phyloP scores from a whole-genome alignment of 2,329 filamentous ascomycete species.

The Epichloe coenophiala region DNA sequence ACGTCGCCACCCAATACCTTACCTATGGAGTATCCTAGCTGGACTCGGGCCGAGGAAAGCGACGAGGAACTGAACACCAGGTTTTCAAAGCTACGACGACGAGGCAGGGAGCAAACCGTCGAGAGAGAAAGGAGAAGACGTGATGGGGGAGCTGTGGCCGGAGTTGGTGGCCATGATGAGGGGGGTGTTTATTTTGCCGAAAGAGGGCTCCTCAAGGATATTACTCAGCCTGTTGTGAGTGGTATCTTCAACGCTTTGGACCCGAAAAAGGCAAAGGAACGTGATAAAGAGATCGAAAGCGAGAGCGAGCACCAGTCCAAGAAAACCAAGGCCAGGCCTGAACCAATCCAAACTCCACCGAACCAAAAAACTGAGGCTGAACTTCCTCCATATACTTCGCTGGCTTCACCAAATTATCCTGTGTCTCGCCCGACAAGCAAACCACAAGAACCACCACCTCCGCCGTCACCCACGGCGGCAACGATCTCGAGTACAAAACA shows the following conservation, averaged over 20 bases:
- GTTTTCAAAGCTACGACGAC: background rate
- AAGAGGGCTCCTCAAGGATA: background rate
- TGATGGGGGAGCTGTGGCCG: background rate
- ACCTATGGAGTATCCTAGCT: constrained; percentile 1
- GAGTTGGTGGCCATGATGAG: background rate
- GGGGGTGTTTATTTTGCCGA: background rate
- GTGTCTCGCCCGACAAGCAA: background rate
- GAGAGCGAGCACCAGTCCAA: background rate
- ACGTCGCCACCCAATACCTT: background rate
- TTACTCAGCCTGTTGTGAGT: background rate
- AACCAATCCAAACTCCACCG: background rate
- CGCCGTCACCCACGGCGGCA: background rate
- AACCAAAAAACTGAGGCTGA: background rate
- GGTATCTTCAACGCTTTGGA: background rate
- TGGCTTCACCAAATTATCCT: background rate
- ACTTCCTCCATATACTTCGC: background rate
- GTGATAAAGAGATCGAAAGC: background rate
- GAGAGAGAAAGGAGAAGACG: background rate
- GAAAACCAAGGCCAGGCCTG: background rate
- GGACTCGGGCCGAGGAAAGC: background rate
- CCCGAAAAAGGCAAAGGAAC: background rate
- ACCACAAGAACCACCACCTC: background rate
- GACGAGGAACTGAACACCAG: background rate
- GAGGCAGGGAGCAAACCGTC: background rate
- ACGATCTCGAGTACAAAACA: background rate